phyloP scores from a whole-genome alignment of 1,284 basidiomycete genomes.

The Papiliotrema fonsecae region DNA sequence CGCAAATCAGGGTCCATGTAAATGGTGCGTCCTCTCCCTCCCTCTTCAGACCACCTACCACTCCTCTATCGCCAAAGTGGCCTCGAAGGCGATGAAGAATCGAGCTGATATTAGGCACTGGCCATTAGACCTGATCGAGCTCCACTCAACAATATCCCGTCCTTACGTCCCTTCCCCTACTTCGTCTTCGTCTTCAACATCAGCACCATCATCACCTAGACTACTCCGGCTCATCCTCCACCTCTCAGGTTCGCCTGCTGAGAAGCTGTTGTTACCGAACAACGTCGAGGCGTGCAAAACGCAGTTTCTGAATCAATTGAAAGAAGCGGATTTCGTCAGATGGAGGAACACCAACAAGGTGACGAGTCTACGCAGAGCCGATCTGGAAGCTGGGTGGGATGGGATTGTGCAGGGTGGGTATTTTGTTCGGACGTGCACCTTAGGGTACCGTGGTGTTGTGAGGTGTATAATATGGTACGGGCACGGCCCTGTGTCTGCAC shows the following conservation, averaged over 20 bases:
- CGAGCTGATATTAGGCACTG: conserved; percentile 66
- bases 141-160: conserved; percentile 53
- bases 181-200: conserved; percentile 7
- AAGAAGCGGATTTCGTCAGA: conserved; percentile 89
- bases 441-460: no score
- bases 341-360: conserved; percentile 93
- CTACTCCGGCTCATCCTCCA: conserved; percentile 77
- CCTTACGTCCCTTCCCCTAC: conserved; percentile 13
- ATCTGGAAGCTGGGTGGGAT: conserved; percentile 92
- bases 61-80: no score
- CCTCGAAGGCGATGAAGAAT: no score
- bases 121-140: conserved; percentile 87
- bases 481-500: no score
- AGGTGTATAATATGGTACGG: no score
- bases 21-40: conserved; percentile 62
- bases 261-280: conserved; percentile 74
- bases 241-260: conserved; percentile 65
- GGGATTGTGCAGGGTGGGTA: conserved; percentile 78
- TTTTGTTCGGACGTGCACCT: conserved; percentile 7
- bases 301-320: conserved; percentile 86
- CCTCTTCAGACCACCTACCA: no score
- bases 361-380: conserved; percentile 76
- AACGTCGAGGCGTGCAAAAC: conserved; percentile 77
- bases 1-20: conserved; percentile 50
- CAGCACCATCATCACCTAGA: conserved; percentile 17